Percentiles rank a stretch among this genome's conserved stretches.
Evolutionary conservation across 202 grass and related monocot genomes (phyloP).

Genomic region (Bolboschoenoplectus hybrid): DNA sequence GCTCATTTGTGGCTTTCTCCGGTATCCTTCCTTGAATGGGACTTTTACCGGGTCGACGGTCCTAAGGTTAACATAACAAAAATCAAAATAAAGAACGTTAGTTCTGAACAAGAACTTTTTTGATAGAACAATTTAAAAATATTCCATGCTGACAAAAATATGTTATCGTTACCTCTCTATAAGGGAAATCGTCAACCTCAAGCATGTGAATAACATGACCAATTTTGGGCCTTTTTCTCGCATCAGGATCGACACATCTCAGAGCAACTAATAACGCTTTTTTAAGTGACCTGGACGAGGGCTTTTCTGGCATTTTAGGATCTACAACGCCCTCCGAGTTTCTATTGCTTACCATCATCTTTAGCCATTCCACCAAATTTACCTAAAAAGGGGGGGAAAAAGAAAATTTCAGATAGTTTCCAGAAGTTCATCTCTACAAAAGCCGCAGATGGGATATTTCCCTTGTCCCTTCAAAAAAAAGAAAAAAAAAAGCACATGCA

Average conservation of each 20-base stretch:
- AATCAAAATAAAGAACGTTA: slow-evolving; percentile 2
- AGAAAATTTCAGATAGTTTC: slow-evolving; percentile 40
- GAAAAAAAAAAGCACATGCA: neutral
- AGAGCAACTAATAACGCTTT: slow-evolving; percentile 82
- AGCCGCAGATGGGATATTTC: neutral
- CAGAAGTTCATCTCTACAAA: neutral
- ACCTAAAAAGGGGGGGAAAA: slow-evolving; percentile 52
- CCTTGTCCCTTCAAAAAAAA: neutral
- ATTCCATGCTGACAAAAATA: slow-evolving; percentile 1
- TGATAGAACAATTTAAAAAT: slow-evolving; percentile 15
- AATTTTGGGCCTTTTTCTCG: slow-evolving; percentile 91
- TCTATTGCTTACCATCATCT: slow-evolving; percentile 85
- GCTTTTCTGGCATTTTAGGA: slow-evolving; percentile 83
- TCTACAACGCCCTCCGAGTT: slow-evolving; percentile 92
- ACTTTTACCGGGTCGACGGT: slow-evolving; percentile 62
- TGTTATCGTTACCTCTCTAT: slow-evolving; percentile 78
- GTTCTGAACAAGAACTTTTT: neutral
- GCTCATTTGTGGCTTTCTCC: slow-evolving; percentile 50
- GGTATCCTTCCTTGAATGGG: slow-evolving; percentile 49
- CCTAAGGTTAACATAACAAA: slow-evolving; percentile 37
- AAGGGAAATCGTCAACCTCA: slow-evolving; percentile 94
- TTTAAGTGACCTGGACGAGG: slow-evolving; percentile 81
- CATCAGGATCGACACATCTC: slow-evolving; percentile 88
- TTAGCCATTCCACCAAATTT: slow-evolving; percentile 97
- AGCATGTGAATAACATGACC: slow-evolving; percentile 98